Conservation (phyloP, 306 rosid genomes). For the Lithocarpus polystachyus region DNA sequence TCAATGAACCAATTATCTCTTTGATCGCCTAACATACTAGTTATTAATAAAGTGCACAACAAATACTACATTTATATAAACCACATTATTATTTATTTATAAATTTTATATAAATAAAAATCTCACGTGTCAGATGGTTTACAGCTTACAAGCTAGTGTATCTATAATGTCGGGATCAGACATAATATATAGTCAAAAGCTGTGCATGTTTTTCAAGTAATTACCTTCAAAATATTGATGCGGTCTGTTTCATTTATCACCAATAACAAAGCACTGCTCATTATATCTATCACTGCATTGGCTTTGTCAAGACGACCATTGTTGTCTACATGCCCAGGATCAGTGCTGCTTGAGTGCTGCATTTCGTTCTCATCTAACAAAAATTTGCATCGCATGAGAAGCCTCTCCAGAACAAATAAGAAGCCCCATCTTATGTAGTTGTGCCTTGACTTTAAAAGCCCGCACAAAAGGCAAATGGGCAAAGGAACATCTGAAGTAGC, state of each 20-base stretch:
- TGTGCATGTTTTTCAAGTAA: slow-evolving; percentile 21
- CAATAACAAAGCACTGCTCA: slow-evolving; percentile 86
- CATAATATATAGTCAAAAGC: slow-evolving; percentile 12
- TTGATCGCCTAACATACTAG: too few relatives aligned
- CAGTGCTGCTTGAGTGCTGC: slow-evolving; percentile 48
- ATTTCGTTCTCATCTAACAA: slow-evolving; percentile 85
- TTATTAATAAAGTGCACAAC: too few relatives aligned
- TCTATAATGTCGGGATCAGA: slow-evolving; percentile 1
- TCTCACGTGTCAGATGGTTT: too few relatives aligned
- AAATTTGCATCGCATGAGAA: slow-evolving; percentile 91
- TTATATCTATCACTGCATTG: slow-evolving; percentile 87
- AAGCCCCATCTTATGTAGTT: slow-evolving; percentile 89
- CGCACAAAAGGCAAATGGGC: slow-evolving; percentile 80
- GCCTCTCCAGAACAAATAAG: slow-evolving; percentile 88
- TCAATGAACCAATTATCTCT: too few relatives aligned
- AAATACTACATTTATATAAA: too few relatives aligned
- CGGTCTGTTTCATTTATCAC: slow-evolving; percentile 88
- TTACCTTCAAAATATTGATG: slow-evolving; percentile 92
- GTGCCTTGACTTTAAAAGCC: slow-evolving; percentile 85
- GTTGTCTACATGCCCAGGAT: slow-evolving; percentile 36
- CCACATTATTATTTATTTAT: too few relatives aligned
- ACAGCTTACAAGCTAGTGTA: neutral
- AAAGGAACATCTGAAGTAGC: slow-evolving; percentile 70
- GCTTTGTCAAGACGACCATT: slow-evolving; percentile 88
- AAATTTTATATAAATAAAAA: too few relatives aligned